Conservation (phyloP, 768 basidiomycete genomes). For the Mycena amicta region DNA sequence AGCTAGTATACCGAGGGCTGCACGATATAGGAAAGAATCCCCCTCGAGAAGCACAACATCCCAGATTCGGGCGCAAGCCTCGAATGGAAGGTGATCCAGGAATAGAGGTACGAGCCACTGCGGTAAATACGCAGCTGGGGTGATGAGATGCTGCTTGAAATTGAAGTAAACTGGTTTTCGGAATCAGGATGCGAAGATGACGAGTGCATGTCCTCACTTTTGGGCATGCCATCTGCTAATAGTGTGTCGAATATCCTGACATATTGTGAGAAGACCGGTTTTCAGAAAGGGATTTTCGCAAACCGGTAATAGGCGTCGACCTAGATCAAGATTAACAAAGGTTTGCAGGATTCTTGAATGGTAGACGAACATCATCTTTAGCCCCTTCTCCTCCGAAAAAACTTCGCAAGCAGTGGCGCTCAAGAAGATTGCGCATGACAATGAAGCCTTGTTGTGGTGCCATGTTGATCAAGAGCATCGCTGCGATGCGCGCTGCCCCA, state of each 20-base stretch:
- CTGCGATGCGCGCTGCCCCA: constrained; percentile 76
- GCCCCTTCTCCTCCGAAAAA: constrained; percentile 76
- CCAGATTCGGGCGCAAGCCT: constrained; percentile 87
- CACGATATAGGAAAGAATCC: constrained; percentile 87
- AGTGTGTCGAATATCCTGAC: constrained; percentile 88
- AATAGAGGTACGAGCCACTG: constrained; percentile 85
- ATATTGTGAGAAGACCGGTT: neutral
- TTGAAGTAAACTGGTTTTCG: constrained; percentile 78
- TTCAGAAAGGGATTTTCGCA: neutral
- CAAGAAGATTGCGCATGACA: constrained; percentile 82
- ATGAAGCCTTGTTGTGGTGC: constrained; percentile 73
- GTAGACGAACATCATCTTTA: constrained; percentile 71
- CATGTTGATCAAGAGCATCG: constrained; percentile 87
- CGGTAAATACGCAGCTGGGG: constrained; percentile 79
- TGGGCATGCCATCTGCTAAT: constrained; percentile 91
- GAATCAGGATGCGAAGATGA: neutral
- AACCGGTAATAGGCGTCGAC: constrained; percentile 59
- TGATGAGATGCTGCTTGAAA: constrained; percentile 91
- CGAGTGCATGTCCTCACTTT: constrained; percentile 55
- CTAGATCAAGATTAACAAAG: constrained; percentile 56
- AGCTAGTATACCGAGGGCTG: constrained; percentile 78
- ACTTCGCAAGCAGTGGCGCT: constrained; percentile 81
- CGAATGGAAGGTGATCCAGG: constrained; percentile 86
- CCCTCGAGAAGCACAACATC: constrained; percentile 87
- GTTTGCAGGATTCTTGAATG: too few relatives aligned